Conservation (phyloP, 768 basidiomycete genomes). For the Austroboletus eburneus region DNA sequence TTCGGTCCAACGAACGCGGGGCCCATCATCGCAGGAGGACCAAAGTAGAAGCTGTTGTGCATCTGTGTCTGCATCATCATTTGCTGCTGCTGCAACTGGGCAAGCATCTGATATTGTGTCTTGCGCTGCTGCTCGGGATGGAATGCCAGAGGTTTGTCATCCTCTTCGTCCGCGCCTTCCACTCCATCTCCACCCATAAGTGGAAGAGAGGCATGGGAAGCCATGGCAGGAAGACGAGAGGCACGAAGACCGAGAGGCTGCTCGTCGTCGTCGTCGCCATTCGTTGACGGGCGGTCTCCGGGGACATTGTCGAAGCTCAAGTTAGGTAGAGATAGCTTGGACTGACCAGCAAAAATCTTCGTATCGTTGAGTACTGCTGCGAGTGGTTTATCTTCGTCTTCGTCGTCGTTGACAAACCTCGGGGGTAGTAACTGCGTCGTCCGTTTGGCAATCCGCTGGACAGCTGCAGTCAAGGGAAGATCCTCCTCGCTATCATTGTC, state of each 20-base stretch:
- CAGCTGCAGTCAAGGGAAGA: conserved; percentile 64
- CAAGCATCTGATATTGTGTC: conserved; percentile 47
- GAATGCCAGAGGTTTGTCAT: conserved; percentile 65
- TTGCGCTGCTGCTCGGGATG: conserved; percentile 79
- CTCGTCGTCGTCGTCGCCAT: conserved; percentile 60
- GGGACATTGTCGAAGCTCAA: conserved; percentile 38
- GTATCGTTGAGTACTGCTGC: conserved; percentile 51
- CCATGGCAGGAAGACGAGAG: conserved; percentile 38
- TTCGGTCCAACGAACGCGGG: conserved; percentile 63
- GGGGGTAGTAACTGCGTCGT: conserved; percentile 28
- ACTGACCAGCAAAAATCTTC: conserved; percentile 40
- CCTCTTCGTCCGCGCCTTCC: conserved; percentile 57
- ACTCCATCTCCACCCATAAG: conserved; percentile 37
- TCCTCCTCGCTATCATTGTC: conserved; percentile 75
- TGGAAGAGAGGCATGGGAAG: conserved; percentile 25
- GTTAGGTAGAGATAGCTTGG: conserved; percentile 41
- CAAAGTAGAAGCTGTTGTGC: conserved; percentile 73
- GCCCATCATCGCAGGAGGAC: conserved; percentile 60
- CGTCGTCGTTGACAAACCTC: conserved; percentile 38
- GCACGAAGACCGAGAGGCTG: conserved; percentile 67
- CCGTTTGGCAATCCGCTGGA: conserved; percentile 52
- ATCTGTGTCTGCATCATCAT: conserved; percentile 77
- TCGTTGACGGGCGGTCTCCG: conserved; percentile 14
- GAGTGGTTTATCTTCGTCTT: conserved; percentile 60
- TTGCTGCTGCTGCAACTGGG: conserved; percentile 50